These are phyloP conservation scores for Microcos paniculata DNA, from an alignment of 345 rosid species.

Conservation along the genomic window DNA sequence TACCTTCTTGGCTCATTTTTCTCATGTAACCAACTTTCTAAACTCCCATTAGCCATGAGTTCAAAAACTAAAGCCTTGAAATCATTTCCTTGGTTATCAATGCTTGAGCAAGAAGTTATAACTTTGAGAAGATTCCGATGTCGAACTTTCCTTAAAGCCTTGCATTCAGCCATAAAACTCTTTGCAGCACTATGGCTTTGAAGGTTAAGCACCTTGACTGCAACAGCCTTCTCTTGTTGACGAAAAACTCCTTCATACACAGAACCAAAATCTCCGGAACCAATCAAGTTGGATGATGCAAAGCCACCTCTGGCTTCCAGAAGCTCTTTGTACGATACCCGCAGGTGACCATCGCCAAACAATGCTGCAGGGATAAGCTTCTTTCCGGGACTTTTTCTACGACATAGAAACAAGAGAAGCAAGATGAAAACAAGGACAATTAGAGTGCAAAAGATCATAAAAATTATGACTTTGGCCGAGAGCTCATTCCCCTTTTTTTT, in stretches of 20 bases:
- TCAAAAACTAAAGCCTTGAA: slow-evolving; percentile 17
- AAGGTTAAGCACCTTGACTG: slow-evolving; percentile 16
- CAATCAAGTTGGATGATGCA: neutral
- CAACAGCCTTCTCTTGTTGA: neutral
- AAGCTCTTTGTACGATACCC: neutral
- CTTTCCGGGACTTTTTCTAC: neutral
- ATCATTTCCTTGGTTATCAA: slow-evolving; percentile 23
- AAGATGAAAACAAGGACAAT: neutral
- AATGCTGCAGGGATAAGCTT: neutral
- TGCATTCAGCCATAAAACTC: slow-evolving; percentile 16
- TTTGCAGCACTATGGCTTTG: slow-evolving; percentile 8
- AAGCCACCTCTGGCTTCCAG: slow-evolving; percentile 1
- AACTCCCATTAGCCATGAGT: slow-evolving; percentile 16
- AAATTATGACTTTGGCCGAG: neutral
- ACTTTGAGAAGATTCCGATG: slow-evolving; percentile 19
- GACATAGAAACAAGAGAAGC: neutral
- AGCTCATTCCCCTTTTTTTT: neutral
- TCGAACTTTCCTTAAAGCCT: slow-evolving; percentile 10
- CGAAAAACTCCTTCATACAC: slow-evolving; percentile 12
- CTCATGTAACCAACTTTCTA: slow-evolving; percentile 14
- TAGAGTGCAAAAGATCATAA: neutral
- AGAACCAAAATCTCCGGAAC: slow-evolving; percentile 15
- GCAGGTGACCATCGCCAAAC: neutral
- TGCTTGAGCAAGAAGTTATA: neutral
- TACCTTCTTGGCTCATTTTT: neutral